Base-by-base conservation (phyloP, 2,329 filamentous ascomycete genomes). In the Amesomyces nigricolor region DNA sequence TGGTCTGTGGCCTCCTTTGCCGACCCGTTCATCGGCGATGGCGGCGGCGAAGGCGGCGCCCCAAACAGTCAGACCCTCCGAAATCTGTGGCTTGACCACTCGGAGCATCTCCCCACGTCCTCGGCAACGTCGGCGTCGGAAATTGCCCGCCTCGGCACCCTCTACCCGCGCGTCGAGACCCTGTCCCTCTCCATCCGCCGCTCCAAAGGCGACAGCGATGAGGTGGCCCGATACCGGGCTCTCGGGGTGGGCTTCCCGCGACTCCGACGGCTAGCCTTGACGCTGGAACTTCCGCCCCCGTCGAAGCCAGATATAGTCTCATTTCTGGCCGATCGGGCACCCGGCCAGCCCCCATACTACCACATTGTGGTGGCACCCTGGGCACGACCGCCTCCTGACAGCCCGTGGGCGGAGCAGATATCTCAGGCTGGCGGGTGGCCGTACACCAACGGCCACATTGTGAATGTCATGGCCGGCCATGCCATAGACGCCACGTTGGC, bases 1-100 rank as follows among this genome's bases (percentile, higher is more conserved):
- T 49, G 47, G 47, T 40, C 47, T 40, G 35, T 50, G 11, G 47
- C 47, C 39, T 32, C 47, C 37, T 30, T 50, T 14, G 47, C 47
- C 22, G 47, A 50, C 37, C 37, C 14, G 37, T 13, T 42, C 39
- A 42, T 19, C 39, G 39, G 16, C 39, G 40, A 43, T 13, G 19
- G 17, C 17, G 17, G 11, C 6, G 19, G 17, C 17, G 17, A 26
- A 4, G 10, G 13, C 47, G 11, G 29, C 37, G 14, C 7, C 13
- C 38, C 47, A 39, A 30, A 30, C 37, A 42, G 2, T 5, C 45
- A 30, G 14, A 22, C 26, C 26, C 39, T 51, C 40, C n/a, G 19
- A 11, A 51, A 8, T 14, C 47, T 51, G 19, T 51, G 47, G 47
- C 47, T 51, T 6, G 47, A 51, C 47, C 47, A 51, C 17, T 42